A percentile compares a stretch with the other conserved stretches of the same genome.
Conservation (phyloP, 768 basidiomycete genomes). For the Xerocomus spinulosus region DNA sequence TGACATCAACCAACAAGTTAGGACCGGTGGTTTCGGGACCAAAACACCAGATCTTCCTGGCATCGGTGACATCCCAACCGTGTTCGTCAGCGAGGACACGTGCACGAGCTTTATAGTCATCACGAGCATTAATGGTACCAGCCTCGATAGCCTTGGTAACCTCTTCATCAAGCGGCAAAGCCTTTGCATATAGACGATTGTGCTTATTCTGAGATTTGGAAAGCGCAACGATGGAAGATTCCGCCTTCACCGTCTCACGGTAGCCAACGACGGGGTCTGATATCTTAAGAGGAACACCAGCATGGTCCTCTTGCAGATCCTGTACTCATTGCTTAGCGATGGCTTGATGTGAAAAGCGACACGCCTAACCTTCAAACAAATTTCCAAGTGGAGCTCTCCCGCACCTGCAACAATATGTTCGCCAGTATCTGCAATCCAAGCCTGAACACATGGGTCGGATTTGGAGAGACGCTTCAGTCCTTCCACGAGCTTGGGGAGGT, state of each 20-base stretch:
- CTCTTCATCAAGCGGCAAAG: conserved; percentile 90
- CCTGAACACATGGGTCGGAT: conserved; percentile 98
- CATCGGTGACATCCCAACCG: conserved; percentile 99
- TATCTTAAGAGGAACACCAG: conserved; percentile 97
- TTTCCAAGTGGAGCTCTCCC: conserved; percentile 98
- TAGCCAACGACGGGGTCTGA: conserved; percentile 98
- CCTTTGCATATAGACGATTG: conserved; percentile 96
- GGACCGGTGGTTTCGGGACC: conserved; percentile 97
- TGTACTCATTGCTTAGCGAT: conserved; percentile 25
- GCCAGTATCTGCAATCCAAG: conserved; percentile 87
- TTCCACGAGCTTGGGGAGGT: conserved; percentile 99
- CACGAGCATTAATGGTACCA: conserved; percentile 82
- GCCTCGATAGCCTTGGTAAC: conserved; percentile 87
- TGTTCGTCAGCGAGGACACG: conserved; percentile 93
- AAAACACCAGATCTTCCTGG: conserved; percentile 99
- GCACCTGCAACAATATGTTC: conserved; percentile 99
- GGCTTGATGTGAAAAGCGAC: not conserved
- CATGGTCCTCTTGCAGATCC: conserved; percentile 99
- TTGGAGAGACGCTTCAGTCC: conserved; percentile 99
- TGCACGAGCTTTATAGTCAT: conserved; percentile 97
- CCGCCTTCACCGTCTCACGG: conserved; percentile 94
- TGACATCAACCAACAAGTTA: conserved; percentile 95
- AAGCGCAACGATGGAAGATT: conserved; percentile 92
- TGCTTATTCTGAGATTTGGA: conserved; percentile 99
- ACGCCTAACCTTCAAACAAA: conserved; percentile 84